Conservation (phyloP, 2,329 filamentous ascomycete genomes). For the Penicillium sp. region DNA sequence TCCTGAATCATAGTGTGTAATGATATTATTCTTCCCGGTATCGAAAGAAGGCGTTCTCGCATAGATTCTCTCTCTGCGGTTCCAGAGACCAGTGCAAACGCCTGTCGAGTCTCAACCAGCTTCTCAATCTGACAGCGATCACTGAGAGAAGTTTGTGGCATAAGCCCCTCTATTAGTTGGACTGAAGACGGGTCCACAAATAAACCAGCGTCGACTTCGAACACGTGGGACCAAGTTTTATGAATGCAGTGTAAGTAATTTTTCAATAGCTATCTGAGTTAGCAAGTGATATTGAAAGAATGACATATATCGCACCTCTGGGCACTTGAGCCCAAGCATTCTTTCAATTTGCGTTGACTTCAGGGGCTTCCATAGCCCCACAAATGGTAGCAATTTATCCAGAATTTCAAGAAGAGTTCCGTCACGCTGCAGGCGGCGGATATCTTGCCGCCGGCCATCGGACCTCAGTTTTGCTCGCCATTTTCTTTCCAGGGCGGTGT, state of each 20-base stretch:
- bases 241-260: not conserved
- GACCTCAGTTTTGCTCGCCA: constrained; percentile 5
- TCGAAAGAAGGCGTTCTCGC: not conserved
- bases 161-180: not conserved
- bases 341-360: constrained; percentile 2
- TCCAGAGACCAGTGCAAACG: not conserved
- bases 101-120: not conserved
- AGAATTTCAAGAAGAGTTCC: not conserved
- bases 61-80: not conserved
- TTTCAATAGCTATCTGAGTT: not conserved
- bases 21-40: not conserved
- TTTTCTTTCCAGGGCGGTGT: not conserved
- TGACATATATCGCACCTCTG: not conserved
- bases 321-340: constrained; percentile 2
- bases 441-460: constrained; percentile 5
- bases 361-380: constrained; percentile 2
- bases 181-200: not conserved
- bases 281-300: not conserved
- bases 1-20: not conserved
- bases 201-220: not conserved
- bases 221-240: not conserved
- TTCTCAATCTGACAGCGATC: not conserved
- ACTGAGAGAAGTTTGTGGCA: not conserved
- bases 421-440: constrained; percentile 5
- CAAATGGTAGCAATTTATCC: constrained; percentile 3